Evolutionary conservation across 148 eudicot genomes (phyloP).

Genomic region (Camellia granthamiana): DNA sequence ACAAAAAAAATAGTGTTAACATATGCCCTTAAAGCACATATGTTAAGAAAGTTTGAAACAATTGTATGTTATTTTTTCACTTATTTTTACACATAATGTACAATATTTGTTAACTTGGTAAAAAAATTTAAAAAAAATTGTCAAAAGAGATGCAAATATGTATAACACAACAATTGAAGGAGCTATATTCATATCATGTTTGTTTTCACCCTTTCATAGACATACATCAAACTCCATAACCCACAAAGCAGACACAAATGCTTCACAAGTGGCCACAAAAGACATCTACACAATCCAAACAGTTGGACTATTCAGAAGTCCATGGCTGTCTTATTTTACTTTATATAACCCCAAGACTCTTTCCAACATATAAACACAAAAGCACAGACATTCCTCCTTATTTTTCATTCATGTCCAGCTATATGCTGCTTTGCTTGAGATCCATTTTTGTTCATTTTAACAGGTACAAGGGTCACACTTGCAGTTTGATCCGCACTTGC

Average conservation of each 20-base stretch:
- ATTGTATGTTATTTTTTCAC: too few species aligned
- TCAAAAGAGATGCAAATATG: too few species aligned
- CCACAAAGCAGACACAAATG: background rate
- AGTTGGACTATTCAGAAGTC: background rate
- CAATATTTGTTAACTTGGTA: too few species aligned
- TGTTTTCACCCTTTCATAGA: too few species aligned
- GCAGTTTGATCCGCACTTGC: conserved; percentile 27
- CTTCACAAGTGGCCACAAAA: too few species aligned
- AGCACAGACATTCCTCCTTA: too few species aligned
- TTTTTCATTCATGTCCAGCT: background rate
- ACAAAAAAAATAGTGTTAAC: too few species aligned
- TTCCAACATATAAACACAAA: background rate
- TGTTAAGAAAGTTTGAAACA: too few species aligned
- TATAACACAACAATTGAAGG: background rate
- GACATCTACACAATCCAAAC: too few species aligned
- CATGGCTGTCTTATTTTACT: background rate
- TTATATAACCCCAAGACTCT: background rate
- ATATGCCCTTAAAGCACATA: too few species aligned
- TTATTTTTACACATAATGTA: too few species aligned
- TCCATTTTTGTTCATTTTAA: background rate
- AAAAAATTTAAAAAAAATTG: too few species aligned
- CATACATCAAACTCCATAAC: background rate
- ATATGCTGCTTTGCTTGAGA: background rate
- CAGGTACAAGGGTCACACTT: conserved; percentile 23
- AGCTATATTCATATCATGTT: background rate